These are phyloP conservation scores for Breynia disticha DNA, from an alignment of 441 rosid species.

Conservation along the genomic window DNA sequence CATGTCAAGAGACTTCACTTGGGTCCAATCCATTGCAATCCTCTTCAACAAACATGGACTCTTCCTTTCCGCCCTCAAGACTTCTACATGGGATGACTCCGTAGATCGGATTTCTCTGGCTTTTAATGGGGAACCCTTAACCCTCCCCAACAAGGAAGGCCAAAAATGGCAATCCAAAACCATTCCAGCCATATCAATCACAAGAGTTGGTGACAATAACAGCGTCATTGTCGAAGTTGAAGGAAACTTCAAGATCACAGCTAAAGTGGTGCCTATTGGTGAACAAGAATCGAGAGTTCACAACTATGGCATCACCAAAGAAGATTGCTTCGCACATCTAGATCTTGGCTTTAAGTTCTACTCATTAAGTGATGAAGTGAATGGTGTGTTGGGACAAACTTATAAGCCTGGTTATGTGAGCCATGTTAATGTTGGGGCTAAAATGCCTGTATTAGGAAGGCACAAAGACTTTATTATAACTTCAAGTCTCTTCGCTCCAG, in stretches of 20 bases:
- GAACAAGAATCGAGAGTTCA: background rate
- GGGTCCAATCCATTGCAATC: conserved; percentile 6
- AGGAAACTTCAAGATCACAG: background rate
- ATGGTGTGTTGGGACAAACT: conserved; percentile 6
- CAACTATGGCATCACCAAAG: conserved; percentile 1
- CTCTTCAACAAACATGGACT: conserved; percentile 2
- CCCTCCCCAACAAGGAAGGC: background rate
- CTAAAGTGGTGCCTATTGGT: conserved; percentile 1
- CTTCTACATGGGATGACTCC: conserved; percentile 2
- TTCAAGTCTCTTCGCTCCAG: conserved; percentile 4
- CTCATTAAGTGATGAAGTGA: background rate
- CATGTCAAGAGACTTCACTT: too few species aligned
- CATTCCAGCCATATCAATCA: background rate
- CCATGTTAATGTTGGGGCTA: background rate
- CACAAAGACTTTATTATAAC: background rate
- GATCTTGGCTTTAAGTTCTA: background rate
- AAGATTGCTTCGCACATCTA: conserved; percentile 3
- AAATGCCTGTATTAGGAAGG: conserved; percentile 4
- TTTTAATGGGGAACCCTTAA: conserved; percentile 1
- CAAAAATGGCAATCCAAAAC: conserved; percentile 2
- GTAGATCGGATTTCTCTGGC: conserved; percentile 1
- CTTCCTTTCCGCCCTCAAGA: conserved; percentile 4
- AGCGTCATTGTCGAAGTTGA: background rate
- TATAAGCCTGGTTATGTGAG: conserved; percentile 5
- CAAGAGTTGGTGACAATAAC: background rate